Conservation (phyloP, 768 basidiomycete species). For the Gymnopilus dilepis region DNA sequence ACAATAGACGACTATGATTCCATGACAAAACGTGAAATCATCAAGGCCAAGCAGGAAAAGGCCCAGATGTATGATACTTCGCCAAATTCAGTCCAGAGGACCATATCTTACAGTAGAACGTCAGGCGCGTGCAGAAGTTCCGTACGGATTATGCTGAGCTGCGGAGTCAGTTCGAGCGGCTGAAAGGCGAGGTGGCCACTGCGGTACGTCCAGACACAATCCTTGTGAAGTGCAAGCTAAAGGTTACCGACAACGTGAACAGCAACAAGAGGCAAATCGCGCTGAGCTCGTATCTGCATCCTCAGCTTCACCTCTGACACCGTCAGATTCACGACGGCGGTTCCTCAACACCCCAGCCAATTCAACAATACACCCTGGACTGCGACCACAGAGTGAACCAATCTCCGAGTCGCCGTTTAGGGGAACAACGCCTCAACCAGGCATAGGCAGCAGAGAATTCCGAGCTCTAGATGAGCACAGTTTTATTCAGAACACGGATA, state of each 20-base stretch:
- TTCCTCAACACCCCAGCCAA: constrained; percentile 54
- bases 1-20: constrained; percentile 98
- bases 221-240: background rate
- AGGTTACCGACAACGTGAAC: constrained; percentile 10
- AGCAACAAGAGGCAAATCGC: constrained; percentile 66
- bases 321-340: constrained; percentile 68
- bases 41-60: constrained; percentile 96
- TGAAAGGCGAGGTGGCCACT: constrained; percentile 64
- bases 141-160: constrained; percentile 86
- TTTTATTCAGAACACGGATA: constrained; percentile 85
- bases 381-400: constrained; percentile 52
- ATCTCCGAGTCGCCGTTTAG: constrained; percentile 89
- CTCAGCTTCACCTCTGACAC: constrained; percentile 39
- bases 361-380: constrained; percentile 59
- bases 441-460: constrained; percentile 65
- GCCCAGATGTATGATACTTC: constrained; percentile 73
- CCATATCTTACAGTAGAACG: constrained; percentile 6
- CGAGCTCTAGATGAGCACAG: constrained; percentile 88
- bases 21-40: constrained; percentile 95
- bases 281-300: constrained; percentile 64
- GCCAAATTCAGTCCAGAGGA: background rate
- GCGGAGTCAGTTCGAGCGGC: constrained; percentile 77
- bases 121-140: constrained; percentile 92
- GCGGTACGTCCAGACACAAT: constrained; percentile 41
- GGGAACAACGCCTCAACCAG: constrained; percentile 55